Base-by-base conservation (phyloP, 2,329 filamentous ascomycete species). In the Penicillium sp. region DNA sequence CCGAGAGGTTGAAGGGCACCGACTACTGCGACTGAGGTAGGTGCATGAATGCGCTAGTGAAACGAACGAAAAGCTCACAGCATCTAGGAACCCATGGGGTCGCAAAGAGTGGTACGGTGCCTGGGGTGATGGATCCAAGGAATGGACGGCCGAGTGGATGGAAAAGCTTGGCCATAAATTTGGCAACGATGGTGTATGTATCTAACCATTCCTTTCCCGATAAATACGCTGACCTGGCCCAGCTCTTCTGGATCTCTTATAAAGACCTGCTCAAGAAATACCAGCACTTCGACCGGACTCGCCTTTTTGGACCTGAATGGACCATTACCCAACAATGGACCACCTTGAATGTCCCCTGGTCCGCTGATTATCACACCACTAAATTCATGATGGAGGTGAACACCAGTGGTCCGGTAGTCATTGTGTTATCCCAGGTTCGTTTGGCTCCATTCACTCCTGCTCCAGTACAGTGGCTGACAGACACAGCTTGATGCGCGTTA, bases 91-190 rank as follows among this genome's bases (percentile, higher is more conserved):
- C 65, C 91, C 91, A 0, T 94, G 90, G 90, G 91, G 90, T 1
- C 86, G 86, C 62, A 85, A 84, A 33, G 90, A 92, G 73, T 94
- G 90, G 90, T 89, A 84, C 31, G 91, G 91, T 1, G 81, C 89
- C 2, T 94, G 90, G 90, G 87, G 84, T 38, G 91, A 94, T 68
- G 91, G 91, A 0, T 91, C 88, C 7, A 89, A 90, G 67, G 87
- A 93, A 73, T 95, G 91, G 91, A 93, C 89, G 1, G 81, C 89
- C 0, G 87, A 92, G 64, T 91, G 88, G 84, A 86, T 93, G 75
- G 76, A 86, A 59, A 86, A 88, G 66, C 81, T 94, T 0, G 81
- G 83, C 46, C 89, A 93, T 70, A 85, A 83, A 42, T 93, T 93
- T 64, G 89, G 89, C 40, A 88, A 91, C 63, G 89, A 93, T 65